Evolutionary conservation across 208 protist genomes (phyloP).

Genomic region (Balamuthia mandrillaris): DNA sequence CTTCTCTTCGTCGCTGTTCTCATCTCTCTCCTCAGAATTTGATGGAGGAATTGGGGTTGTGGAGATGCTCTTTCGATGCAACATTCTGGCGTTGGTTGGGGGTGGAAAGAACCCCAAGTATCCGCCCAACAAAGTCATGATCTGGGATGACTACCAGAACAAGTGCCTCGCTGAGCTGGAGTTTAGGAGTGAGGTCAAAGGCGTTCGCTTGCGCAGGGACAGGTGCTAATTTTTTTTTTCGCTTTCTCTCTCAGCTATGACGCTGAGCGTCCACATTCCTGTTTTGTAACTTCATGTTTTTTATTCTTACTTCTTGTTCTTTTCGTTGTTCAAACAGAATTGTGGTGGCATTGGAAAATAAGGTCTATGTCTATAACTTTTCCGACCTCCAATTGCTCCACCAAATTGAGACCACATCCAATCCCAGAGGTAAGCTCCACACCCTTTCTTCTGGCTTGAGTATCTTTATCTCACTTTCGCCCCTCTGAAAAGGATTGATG

Average conservation of each 20-base stretch:
- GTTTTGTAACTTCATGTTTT: conserved; percentile 11
- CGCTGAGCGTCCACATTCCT: not conserved
- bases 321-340: conserved; percentile 68
- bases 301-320: not conserved
- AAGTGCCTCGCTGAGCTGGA: conserved; percentile 83
- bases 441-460: not conserved
- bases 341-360: conserved; percentile 80
- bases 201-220: conserved; percentile 78
- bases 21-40: conserved; percentile 2
- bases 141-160: conserved; percentile 87
- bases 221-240: conserved; percentile 46
- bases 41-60: conserved; percentile 84
- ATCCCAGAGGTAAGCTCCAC: conserved; percentile 68
- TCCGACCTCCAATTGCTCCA: conserved; percentile 78
- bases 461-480: not conserved
- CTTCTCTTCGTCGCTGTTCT: not conserved
- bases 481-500: conserved; percentile 62
- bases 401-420: conserved; percentile 79
- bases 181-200: conserved; percentile 80
- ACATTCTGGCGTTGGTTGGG: conserved; percentile 87
- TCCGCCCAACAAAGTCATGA: conserved; percentile 85
- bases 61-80: conserved; percentile 90
- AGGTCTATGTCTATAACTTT: conserved; percentile 89
- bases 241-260: not conserved
- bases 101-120: conserved; percentile 81